Conservation (phyloP, 345 rosid genomes). For the Hevea brasiliensis region DNA sequence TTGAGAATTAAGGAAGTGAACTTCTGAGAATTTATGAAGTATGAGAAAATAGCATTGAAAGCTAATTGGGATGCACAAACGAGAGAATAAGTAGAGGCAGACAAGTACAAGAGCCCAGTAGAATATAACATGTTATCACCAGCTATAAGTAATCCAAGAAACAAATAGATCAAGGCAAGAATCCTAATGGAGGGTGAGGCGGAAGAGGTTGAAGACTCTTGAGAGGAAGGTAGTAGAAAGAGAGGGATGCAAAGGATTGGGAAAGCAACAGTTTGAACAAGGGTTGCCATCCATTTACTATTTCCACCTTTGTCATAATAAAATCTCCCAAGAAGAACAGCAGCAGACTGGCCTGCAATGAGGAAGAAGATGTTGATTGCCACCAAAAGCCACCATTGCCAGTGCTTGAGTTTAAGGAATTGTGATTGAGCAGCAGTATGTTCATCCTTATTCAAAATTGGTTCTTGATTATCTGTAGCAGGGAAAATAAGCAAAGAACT, state of each 20-base stretch:
- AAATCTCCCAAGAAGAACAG: constrained; percentile 65
- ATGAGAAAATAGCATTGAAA: constrained; percentile 75
- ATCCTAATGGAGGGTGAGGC: constrained; percentile 31
- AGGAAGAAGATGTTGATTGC: constrained; percentile 45
- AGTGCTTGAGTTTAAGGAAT: constrained; percentile 40
- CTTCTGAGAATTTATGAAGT: constrained; percentile 73
- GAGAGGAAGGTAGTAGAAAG: constrained; percentile 42
- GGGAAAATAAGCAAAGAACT: background rate
- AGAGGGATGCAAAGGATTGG: constrained; percentile 64
- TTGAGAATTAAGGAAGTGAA: constrained; percentile 53
- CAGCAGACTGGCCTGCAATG: constrained; percentile 58
- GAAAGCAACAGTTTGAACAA: constrained; percentile 65
- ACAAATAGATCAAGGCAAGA: constrained; percentile 45
- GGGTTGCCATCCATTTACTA: constrained; percentile 66
- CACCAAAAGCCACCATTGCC: constrained; percentile 66
- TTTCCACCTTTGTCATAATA: constrained; percentile 69
- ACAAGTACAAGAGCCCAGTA: constrained; percentile 67
- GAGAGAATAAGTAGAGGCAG: constrained; percentile 81
- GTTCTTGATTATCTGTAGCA: constrained; percentile 40
- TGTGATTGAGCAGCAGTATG: constrained; percentile 14
- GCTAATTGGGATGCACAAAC: constrained; percentile 74
- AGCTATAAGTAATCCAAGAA: constrained; percentile 59
- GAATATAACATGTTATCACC: constrained; percentile 71
- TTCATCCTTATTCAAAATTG: constrained; percentile 25
- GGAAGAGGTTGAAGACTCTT: constrained; percentile 40